Evolutionary conservation across 441 rosid genomes (phyloP).

Genomic region (Viola pubescens): DNA sequence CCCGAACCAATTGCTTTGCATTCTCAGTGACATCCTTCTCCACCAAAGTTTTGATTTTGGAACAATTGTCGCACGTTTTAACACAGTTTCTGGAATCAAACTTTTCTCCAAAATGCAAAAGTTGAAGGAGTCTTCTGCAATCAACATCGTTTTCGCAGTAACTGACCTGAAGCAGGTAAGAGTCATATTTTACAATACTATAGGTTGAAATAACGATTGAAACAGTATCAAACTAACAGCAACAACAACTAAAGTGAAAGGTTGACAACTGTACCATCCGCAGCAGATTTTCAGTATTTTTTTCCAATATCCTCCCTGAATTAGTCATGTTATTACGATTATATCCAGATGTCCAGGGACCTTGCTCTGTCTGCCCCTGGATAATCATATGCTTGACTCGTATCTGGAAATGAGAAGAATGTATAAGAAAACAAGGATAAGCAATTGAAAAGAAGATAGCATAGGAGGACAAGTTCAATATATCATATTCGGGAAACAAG

Average conservation of each 20-base stretch:
- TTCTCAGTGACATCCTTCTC: slow-evolving; percentile 82
- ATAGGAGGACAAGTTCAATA: slow-evolving; percentile 8
- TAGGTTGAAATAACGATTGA: slow-evolving; percentile 3
- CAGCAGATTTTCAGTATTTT: slow-evolving; percentile 81
- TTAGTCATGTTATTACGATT: slow-evolving; percentile 40
- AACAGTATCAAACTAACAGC: slow-evolving; percentile 9
- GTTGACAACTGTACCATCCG: slow-evolving; percentile 56
- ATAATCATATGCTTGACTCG: slow-evolving; percentile 90
- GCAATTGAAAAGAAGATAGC: slow-evolving; percentile 4
- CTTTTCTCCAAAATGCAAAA: slow-evolving; percentile 87
- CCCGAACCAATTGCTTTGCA: slow-evolving; percentile 79
- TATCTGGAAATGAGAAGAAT: slow-evolving; percentile 43
- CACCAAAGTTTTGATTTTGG: slow-evolving; percentile 43
- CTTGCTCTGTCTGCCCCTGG: slow-evolving; percentile 77
- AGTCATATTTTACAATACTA: slow-evolving; percentile 19
- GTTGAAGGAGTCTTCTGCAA: slow-evolving; percentile 85
- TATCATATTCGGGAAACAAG: background rate
- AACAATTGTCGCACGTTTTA: slow-evolving; percentile 88
- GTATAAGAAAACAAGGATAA: background rate
- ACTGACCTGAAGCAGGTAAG: slow-evolving; percentile 59
- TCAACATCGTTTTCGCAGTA: slow-evolving; percentile 95
- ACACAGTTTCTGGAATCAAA: slow-evolving; percentile 63
- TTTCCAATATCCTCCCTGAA: slow-evolving; percentile 72
- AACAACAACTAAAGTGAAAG: slow-evolving; percentile 9
- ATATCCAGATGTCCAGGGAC: slow-evolving; percentile 51